phyloP scores from a whole-genome alignment of 352 stramenopile species.

The Lagenidium giganteum region DNA sequence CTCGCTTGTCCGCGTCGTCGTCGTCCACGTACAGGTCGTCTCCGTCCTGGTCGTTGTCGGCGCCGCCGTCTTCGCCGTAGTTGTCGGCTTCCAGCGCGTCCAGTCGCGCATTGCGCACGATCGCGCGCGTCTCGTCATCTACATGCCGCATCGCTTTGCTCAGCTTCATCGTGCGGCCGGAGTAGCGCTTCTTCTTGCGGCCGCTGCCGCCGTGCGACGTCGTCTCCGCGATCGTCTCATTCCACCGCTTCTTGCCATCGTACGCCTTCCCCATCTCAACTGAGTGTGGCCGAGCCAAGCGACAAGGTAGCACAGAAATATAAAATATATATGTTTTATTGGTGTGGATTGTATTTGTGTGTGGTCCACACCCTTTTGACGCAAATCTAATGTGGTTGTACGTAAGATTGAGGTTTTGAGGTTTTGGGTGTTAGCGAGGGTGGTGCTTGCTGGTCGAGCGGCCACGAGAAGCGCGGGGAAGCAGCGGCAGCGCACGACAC shows the following conservation, averaged over 20 bases:
- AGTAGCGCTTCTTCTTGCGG: slow-evolving; percentile 46
- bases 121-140: slow-evolving; percentile 73
- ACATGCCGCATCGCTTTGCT: slow-evolving; percentile 81
- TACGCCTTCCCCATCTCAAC: slow-evolving; percentile 75
- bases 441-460: no score
- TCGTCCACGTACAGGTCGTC: slow-evolving; percentile 78
- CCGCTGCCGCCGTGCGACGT: slow-evolving; percentile 14
- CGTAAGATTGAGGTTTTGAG: no score
- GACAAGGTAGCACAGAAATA: no score
- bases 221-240: slow-evolving; percentile 69
- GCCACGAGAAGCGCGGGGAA: no score
- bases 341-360: no score
- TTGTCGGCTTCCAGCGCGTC: slow-evolving; percentile 88
- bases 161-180: slow-evolving; percentile 64
- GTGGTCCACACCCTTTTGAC: no score
- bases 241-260: slow-evolving; percentile 82
- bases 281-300: no score
- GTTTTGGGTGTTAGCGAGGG: no score
- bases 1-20: slow-evolving; percentile 17
- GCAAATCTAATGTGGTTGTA: no score
- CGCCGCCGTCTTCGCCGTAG: slow-evolving; percentile 65
- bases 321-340: no score
- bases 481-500: no score
- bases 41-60: slow-evolving; percentile 34
- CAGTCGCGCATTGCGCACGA: slow-evolving; percentile 81